A percentile compares a stretch with the other conserved stretches of the same genome.
phyloP scores from a whole-genome alignment of 257 asterid genomes.

The Lavandula angustifolia region DNA sequence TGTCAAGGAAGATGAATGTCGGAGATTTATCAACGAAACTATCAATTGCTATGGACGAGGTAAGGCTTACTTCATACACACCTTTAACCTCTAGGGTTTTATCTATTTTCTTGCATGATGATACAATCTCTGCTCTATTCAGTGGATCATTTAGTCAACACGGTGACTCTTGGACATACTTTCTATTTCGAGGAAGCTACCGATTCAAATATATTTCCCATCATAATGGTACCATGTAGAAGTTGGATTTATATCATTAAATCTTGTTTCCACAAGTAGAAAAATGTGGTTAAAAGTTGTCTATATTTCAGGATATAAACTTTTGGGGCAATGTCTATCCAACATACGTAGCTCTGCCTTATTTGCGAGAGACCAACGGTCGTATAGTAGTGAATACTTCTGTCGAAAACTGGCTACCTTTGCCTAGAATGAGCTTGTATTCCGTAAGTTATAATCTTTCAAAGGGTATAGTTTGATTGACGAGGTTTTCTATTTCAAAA shows the following conservation, averaged over 20 bases:
- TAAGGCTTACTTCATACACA: conserved; percentile 26
- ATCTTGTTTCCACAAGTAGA: not conserved
- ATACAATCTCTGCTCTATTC: conserved; percentile 9
- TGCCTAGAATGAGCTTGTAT: conserved; percentile 95
- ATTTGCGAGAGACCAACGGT: conserved; percentile 68
- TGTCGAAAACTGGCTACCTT: conserved; percentile 86
- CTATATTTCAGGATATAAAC: conserved; percentile 68
- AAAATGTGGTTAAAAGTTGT: not conserved
- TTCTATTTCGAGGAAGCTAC: conserved; percentile 95
- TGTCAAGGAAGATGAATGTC: conserved; percentile 89
- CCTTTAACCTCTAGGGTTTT: no score
- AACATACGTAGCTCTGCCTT: conserved; percentile 82
- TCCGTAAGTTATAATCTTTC: conserved; percentile 51
- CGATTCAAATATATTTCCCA: conserved; percentile 74
- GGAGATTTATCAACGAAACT: conserved; percentile 72
- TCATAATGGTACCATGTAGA: conserved; percentile 56
- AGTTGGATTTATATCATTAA: not conserved
- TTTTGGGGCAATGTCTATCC: conserved; percentile 98
- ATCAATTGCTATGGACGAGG: conserved; percentile 63
- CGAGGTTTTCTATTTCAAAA: not conserved
- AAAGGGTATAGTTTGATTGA: no score
- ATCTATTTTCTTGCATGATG: no score
- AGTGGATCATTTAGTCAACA: conserved; percentile 95
- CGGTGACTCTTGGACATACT: conserved; percentile 85
- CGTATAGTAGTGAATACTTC: conserved; percentile 82